Base-by-base conservation (phyloP, 345 rosid genomes). In the Orychophragmus violaceus region DNA sequence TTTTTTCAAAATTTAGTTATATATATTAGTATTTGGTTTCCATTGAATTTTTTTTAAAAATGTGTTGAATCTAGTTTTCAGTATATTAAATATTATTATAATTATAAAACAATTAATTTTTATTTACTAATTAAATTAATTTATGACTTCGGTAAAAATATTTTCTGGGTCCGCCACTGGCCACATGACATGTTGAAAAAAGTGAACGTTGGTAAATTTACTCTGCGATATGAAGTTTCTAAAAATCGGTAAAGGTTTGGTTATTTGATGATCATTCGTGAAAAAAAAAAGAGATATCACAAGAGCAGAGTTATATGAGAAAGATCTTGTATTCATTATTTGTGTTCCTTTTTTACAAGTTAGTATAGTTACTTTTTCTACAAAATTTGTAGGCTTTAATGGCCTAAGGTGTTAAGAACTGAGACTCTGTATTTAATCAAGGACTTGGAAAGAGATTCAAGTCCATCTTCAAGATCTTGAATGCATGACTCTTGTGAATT, bases 341-440 rank as follows among this genome's bases (percentile, higher is more conserved):
- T 41, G 6, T 16, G 30, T 39, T 23, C 39, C 23, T 22, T 39
- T 59, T 14, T 39, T 57, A 21, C 62, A 33, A 10, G 10, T 35
- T 5, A 49, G 5, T 5, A 28, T 27, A 2, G 28, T 14, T 53
- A 12, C 30, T 49, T 12, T 12, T 6, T 49, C 5, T 54, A 54
- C 30, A 35, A 35, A 39, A 13, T 21, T 13, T 59, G 22, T 77
- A 72, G 32, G 5, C 25, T 16, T 66, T 62, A 77, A 25, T 44
- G 32, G 51, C 51, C 68, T 48, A 78, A 45, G 6, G 60, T 59
- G 52, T 73, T 81, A 29, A 83, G 85, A 64, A 83, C 29, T 6
- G 74, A 77, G 21, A 61, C 83, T 62, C 82, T 77, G 39, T 66
- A 59, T 60, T 78, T 81, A 29, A 81, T 78, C 59, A 79, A 33